A percentile compares a stretch with the other conserved stretches of the same genome.
These are phyloP conservation scores for Fusarium guadeloupense DNA, from an alignment of 2,329 filamentous ascomycete genomes.

Conservation along the genomic window DNA sequence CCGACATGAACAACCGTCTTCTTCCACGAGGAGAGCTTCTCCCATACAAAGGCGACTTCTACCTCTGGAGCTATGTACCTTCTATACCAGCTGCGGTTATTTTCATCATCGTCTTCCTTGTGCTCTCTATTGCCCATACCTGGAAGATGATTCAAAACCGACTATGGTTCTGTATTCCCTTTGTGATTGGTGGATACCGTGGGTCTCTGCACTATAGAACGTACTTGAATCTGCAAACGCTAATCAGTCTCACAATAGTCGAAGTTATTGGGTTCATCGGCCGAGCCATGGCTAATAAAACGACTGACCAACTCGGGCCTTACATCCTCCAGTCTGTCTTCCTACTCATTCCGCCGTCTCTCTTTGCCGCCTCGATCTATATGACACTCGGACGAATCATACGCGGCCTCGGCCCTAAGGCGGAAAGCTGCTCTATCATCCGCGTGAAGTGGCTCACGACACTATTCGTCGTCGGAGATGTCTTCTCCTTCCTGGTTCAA, in stretches of 20 bases:
- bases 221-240: constrained; percentile 20
- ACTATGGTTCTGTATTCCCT: constrained; percentile 57
- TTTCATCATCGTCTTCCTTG: constrained; percentile 53
- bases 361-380: constrained; percentile 57
- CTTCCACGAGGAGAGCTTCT: constrained; percentile 1
- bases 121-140: constrained; percentile 49
- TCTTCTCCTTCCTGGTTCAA: constrained; percentile 60
- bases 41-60: constrained; percentile 33
- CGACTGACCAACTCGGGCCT: constrained; percentile 37
- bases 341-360: constrained; percentile 47
- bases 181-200: constrained; percentile 54
- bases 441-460: constrained; percentile 54
- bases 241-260: constrained; percentile 42
- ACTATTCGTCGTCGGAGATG: constrained; percentile 61
- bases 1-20: not conserved
- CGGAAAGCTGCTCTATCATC: constrained; percentile 40
- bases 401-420: constrained; percentile 41
- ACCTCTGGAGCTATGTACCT: constrained; percentile 50
- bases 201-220: constrained; percentile 2
- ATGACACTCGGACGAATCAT: constrained; percentile 55
- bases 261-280: constrained; percentile 49
- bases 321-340: constrained; percentile 47
- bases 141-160: constrained; percentile 52
- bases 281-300: constrained; percentile 35
- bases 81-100: constrained; percentile 54